Conservation (phyloP, 2,329 filamentous ascomycete species). For the Apiospora phragmitis region DNA sequence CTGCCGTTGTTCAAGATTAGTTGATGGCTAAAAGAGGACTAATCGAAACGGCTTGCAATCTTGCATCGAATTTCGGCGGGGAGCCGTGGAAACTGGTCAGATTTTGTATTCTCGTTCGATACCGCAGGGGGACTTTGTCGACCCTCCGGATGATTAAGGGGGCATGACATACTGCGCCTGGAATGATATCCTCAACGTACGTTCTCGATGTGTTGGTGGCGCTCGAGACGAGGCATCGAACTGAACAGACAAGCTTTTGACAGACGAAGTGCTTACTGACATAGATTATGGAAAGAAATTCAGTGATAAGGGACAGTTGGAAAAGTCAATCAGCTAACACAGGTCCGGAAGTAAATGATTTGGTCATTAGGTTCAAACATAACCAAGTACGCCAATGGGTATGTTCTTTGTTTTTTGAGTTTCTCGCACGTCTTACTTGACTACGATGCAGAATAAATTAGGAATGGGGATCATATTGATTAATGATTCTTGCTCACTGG, state of each 20-base stretch:
- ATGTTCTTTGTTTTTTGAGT: background rate
- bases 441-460: too few species aligned
- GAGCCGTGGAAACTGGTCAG: background rate
- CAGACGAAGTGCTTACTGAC: background rate
- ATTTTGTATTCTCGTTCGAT: background rate
- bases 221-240: background rate
- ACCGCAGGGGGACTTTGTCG: too few species aligned
- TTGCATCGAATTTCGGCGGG: background rate
- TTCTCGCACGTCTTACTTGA: background rate
- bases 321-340: too few species aligned
- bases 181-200: background rate
- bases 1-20: background rate
- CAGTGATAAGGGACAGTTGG: background rate
- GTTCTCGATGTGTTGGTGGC: background rate
- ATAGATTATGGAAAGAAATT: background rate
- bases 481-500: too few species aligned
- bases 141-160: background rate
- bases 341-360: background rate
- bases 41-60: background rate
- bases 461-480: too few species aligned
- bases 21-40: background rate
- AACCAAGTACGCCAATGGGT: background rate
- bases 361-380: background rate
- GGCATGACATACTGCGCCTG: background rate
- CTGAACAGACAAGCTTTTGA: background rate